A percentile compares a stretch with the other conserved stretches of the same genome.
Evolutionary conservation across 768 basidiomycete genomes (phyloP).

Genomic region (Boletus tomentosulus): DNA sequence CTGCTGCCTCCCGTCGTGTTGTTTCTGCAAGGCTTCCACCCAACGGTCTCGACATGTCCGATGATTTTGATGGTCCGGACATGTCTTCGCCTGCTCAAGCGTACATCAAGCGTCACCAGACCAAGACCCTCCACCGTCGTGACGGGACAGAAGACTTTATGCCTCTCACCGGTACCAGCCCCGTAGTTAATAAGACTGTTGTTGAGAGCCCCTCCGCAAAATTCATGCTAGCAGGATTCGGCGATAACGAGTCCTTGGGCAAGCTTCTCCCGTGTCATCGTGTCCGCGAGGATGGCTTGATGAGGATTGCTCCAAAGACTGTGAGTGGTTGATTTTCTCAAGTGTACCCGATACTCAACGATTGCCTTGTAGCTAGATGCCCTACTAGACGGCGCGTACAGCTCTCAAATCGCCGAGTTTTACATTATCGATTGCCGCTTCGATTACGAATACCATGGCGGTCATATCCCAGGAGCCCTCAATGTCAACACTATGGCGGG

Average conservation of each 20-base stretch:
- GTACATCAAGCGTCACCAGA: conserved; percentile 72
- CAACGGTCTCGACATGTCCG: conserved; percentile 43
- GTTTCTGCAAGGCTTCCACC: conserved; percentile 68
- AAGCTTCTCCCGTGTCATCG: conserved; percentile 93
- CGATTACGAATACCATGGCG: conserved; percentile 93
- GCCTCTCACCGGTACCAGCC: conserved; percentile 65
- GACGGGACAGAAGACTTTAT: conserved; percentile 82
- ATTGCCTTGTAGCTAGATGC: conserved; percentile 57
- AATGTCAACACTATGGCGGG: conserved; percentile 81
- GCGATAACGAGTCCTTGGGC: conserved; percentile 88
- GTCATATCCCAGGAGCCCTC: conserved; percentile 87
- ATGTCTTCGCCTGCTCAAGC: conserved; percentile 81
- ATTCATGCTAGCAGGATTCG: conserved; percentile 67
- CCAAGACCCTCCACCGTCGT: conserved; percentile 71
- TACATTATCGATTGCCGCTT: conserved; percentile 95
- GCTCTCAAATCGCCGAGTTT: conserved; percentile 59
- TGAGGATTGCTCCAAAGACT: conserved; percentile 79
- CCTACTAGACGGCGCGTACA: conserved; percentile 72
- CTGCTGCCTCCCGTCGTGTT: conserved; percentile 58
- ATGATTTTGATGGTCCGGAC: conserved; percentile 53
- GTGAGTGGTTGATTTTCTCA: conserved; percentile 41
- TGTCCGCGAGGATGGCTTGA: conserved; percentile 92
- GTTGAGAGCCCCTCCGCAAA: conserved; percentile 58
- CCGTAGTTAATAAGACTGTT: conserved; percentile 39
- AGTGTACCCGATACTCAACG: not conserved